phyloP scores from a whole-genome alignment of 345 rosid species.

The Aquilaria sinensis region DNA sequence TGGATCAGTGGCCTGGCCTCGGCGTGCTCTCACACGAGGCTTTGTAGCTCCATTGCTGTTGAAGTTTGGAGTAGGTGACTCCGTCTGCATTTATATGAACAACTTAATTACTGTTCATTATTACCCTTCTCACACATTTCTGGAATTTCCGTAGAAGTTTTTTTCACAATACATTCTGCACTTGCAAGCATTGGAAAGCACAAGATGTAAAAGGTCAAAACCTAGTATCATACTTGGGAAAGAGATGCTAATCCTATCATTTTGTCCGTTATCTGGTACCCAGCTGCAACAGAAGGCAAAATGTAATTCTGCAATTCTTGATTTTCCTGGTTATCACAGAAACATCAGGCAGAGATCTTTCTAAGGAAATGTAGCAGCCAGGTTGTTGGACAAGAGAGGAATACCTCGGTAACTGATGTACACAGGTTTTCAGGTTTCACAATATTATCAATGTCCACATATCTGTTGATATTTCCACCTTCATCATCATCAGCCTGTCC shows the following conservation, averaged over 20 bases:
- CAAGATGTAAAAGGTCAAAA: background rate
- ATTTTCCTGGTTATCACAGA: slow-evolving; percentile 26
- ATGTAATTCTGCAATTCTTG: slow-evolving; percentile 20
- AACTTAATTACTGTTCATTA: no score
- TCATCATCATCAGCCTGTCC: slow-evolving; percentile 2
- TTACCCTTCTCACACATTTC: no score
- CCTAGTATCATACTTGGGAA: slow-evolving; percentile 20
- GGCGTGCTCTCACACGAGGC: slow-evolving; percentile 51
- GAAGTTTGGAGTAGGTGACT: slow-evolving; percentile 18
- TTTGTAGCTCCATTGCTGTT: slow-evolving; percentile 26
- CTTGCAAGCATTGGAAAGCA: no score
- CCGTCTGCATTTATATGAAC: slow-evolving; percentile 16
- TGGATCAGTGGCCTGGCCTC: slow-evolving; percentile 71
- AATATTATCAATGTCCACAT: slow-evolving; percentile 23
- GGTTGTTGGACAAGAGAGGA: background rate
- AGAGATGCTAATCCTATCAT: slow-evolving; percentile 15
- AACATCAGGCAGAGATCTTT: background rate
- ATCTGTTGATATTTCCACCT: slow-evolving; percentile 16
- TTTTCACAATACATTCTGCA: no score
- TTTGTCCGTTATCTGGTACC: slow-evolving; percentile 3
- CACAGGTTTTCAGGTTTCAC: slow-evolving; percentile 26
- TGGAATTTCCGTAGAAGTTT: no score
- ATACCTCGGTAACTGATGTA: slow-evolving; percentile 20
- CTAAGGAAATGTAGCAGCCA: background rate
- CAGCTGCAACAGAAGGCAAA: slow-evolving; percentile 15